A percentile compares a stretch with the other conserved stretches of the same genome.
Conservation (phyloP, 768 basidiomycete species). For the Pleurotus ostreatus region DNA sequence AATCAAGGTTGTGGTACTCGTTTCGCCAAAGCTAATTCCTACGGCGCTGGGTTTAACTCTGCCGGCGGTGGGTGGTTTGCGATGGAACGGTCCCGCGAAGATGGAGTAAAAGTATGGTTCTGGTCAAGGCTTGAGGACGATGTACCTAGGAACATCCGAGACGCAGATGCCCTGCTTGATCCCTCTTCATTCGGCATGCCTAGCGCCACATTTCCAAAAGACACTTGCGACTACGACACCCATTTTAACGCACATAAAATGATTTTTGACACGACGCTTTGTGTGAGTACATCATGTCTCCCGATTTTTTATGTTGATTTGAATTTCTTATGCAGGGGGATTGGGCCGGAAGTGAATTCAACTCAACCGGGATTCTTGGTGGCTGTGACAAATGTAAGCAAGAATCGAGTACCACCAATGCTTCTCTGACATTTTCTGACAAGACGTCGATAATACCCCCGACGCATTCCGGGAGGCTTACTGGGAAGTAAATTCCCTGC, state of each 20-base stretch:
- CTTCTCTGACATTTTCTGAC: not conserved
- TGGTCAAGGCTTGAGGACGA: slow-evolving; percentile 42
- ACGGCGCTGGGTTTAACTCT: slow-evolving; percentile 45
- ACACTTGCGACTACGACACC: slow-evolving; percentile 45
- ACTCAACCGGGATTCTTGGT: slow-evolving; percentile 5
- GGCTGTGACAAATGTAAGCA: slow-evolving; percentile 46
- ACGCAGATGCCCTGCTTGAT: slow-evolving; percentile 13
- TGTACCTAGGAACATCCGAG: slow-evolving; percentile 39
- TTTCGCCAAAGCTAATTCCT: slow-evolving; percentile 34
- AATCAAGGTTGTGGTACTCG: slow-evolving; percentile 63
- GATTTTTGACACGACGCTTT: slow-evolving; percentile 60
- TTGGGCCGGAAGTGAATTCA: slow-evolving; percentile 35
- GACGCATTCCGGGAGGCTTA: slow-evolving; percentile 47
- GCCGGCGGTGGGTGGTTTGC: slow-evolving; percentile 60
- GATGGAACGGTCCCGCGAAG: slow-evolving; percentile 34
- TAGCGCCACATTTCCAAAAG: slow-evolving; percentile 42
- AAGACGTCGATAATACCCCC: slow-evolving; percentile 61
- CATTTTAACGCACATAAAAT: slow-evolving; percentile 52
- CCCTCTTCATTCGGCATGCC: slow-evolving; percentile 40
- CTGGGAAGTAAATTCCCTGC: slow-evolving; percentile 59
- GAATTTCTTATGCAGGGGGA: slow-evolving; percentile 36
- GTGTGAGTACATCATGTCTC: slow-evolving; percentile 33
- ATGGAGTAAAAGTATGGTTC: slow-evolving; percentile 59
- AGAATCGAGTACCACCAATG: not conserved
- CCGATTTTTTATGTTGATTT: slow-evolving; percentile 1